These are phyloP conservation scores for Candida sanyaensis DNA, from an alignment of 1,139 yeast genomes.

Conservation along the genomic window DNA sequence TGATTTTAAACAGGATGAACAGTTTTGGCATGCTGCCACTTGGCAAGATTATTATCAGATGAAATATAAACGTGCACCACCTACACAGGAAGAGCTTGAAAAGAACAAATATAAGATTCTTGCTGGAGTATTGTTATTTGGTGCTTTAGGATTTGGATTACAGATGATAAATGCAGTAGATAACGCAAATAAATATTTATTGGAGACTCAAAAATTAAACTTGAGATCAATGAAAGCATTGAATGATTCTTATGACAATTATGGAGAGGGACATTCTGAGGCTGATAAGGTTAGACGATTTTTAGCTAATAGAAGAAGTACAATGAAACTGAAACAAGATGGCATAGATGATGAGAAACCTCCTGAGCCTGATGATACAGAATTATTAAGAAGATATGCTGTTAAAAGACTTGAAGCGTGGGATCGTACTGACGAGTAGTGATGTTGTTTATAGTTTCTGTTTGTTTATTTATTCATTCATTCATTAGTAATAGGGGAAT, in stretches of 20 bases:
- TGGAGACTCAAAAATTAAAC: slow-evolving; percentile 36
- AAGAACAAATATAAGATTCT: slow-evolving; percentile 50
- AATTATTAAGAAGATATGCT: slow-evolving; percentile 36
- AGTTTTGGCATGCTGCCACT: slow-evolving; percentile 66
- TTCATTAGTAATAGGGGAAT: no score
- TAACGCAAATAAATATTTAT: slow-evolving; percentile 30
- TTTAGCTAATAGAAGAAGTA: slow-evolving; percentile 57
- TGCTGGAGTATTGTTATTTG: slow-evolving; percentile 42
- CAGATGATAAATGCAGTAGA: slow-evolving; percentile 49
- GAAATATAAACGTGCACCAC: slow-evolving; percentile 40
- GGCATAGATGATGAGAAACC: slow-evolving; percentile 19
- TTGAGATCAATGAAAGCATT: slow-evolving; percentile 51
- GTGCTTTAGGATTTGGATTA: slow-evolving; percentile 39
- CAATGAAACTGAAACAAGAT: slow-evolving; percentile 22
- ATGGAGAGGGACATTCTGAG: slow-evolving; percentile 41
- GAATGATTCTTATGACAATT: slow-evolving; percentile 50
- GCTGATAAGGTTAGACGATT: slow-evolving; percentile 54
- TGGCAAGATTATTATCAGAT: slow-evolving; percentile 68
- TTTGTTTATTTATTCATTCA: no score
- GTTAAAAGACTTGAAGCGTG: slow-evolving; percentile 25
- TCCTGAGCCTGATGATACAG: slow-evolving; percentile 27
- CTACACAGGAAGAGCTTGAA: slow-evolving; percentile 44
- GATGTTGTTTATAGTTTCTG: no score
- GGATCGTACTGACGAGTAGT: slow-evolving; percentile 10
- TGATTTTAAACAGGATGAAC: slow-evolving; percentile 39